These are phyloP conservation scores for Pugionium cornutum DNA, from an alignment of 345 rosid genomes.

Conservation along the genomic window DNA sequence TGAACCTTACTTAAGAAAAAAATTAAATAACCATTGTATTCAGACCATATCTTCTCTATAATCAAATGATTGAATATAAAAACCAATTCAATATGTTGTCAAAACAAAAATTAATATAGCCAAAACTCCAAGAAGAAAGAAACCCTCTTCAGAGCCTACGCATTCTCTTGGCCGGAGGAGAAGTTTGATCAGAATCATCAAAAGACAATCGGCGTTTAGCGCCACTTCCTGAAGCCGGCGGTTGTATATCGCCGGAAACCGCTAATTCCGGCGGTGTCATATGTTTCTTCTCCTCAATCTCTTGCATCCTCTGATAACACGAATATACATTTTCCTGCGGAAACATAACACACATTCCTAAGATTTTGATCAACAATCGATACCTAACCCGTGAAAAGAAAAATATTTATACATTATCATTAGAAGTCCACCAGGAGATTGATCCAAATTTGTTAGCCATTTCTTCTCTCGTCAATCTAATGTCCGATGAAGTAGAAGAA, in stretches of 20 bases:
- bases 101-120: constrained; percentile 33
- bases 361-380: constrained; percentile 7
- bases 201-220: constrained; percentile 64
- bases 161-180: constrained; percentile 45
- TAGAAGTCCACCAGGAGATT: constrained; percentile 54
- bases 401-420: constrained; percentile 49
- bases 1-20: constrained; percentile 27
- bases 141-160: constrained; percentile 37
- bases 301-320: constrained; percentile 59
- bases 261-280: constrained; percentile 42
- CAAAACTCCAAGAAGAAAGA: constrained; percentile 31
- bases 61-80: constrained; percentile 38
- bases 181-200: constrained; percentile 47
- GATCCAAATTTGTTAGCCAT: constrained; percentile 50
- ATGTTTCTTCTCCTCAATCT: constrained; percentile 49
- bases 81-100: constrained; percentile 36
- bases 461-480: constrained; percentile 53
- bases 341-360: constrained; percentile 5
- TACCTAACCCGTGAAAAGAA: not conserved
- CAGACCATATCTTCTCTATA: constrained; percentile 27
- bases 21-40: constrained; percentile 32
- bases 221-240: constrained; percentile 44
- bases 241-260: constrained; percentile 15
- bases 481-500: constrained; percentile 45
- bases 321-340: constrained; percentile 61